Base-by-base conservation (phyloP, 2,329 filamentous ascomycete species). In the Drechslera avenae region DNA sequence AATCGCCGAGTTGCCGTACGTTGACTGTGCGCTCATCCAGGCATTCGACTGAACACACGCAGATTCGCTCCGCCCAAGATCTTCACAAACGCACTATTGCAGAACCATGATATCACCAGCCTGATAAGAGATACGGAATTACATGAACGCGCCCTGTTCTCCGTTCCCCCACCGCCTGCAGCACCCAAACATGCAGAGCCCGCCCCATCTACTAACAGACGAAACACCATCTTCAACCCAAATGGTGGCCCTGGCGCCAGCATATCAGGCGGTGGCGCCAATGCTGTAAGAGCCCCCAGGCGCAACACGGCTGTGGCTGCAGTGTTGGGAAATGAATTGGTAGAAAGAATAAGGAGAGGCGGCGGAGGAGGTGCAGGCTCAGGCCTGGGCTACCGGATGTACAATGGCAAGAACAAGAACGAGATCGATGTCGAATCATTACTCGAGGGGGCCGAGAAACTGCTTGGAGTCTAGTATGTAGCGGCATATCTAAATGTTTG, bases 131-230 rank as follows among this genome's bases (percentile, higher is more conserved):
- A 99, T 73, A 97, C 93, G 3, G 94, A 99, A 75, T 78, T 88
- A 17, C 93, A 97, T 76, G 94, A 99, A 74, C 88, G 92, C 66
- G 93, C 93, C 5, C 85, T 99, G 14, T 99, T 97, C 78, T 95
- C 93, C 31, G 87, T 96, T 0, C 91, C 93, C 1, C 86, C 89
- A 0, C 84, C 89, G 0, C 81, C 81, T 68, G 33, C 77, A 66
- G 42, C 74, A 67, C 56, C 78, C 69, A 72, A 79, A 71, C 61
- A 74, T 64, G 48, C 78, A 72, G 56, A 82, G 64, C 64, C 76
- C 63, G 71, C 80, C 60, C 66, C 72, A 32, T 62, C 62, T 33
- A 52, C 67, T 12, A 74, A 71, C 37, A 73, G 82, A 44, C 73
- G 77, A 59, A 79, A 77, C 52, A 83, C 79, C 26, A 79, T 73